Percentiles rank a stretch among this genome's conserved stretches.
Conservation (phyloP, 805 yeast species). For the Schwanniomyces yamadae region DNA sequence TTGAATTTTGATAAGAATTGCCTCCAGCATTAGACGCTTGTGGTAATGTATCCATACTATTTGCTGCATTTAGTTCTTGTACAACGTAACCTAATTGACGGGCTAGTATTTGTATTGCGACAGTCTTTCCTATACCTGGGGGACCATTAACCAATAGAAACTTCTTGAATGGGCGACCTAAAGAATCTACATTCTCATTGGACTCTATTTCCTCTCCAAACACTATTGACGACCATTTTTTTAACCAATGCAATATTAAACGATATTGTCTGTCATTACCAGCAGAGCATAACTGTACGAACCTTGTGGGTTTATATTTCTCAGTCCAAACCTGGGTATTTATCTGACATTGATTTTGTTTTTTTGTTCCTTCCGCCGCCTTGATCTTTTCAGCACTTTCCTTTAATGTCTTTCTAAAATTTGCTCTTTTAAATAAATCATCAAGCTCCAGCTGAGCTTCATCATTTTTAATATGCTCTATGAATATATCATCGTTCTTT, state of each 20-base stretch:
- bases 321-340: constrained; percentile 34
- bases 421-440: constrained; percentile 18
- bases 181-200: constrained; percentile 20
- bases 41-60: constrained; percentile 37
- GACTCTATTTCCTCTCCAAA: constrained; percentile 22
- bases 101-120: constrained; percentile 82
- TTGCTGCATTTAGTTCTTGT: constrained; percentile 78
- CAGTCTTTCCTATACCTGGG: constrained; percentile 91
- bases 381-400: constrained; percentile 12
- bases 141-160: constrained; percentile 84
- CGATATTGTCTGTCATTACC: constrained; percentile 46
- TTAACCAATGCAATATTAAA: constrained; percentile 38
- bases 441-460: constrained; percentile 9
- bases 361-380: background rate
- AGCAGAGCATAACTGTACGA: constrained; percentile 39
- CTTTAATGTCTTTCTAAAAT: constrained; percentile 15
- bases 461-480: no score
- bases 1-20: constrained; percentile 14
- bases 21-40: constrained; percentile 43
- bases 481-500: no score
- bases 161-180: constrained; percentile 47
- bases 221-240: constrained; percentile 36
- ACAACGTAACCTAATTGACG: constrained; percentile 77
- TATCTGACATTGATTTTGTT: constrained; percentile 1
- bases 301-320: constrained; percentile 36